Percentiles rank a stretch among this genome's conserved stretches.
Evolutionary conservation across 805 yeast genomes (phyloP).

Genomic region (Saccharomycopsis guyanensis): DNA sequence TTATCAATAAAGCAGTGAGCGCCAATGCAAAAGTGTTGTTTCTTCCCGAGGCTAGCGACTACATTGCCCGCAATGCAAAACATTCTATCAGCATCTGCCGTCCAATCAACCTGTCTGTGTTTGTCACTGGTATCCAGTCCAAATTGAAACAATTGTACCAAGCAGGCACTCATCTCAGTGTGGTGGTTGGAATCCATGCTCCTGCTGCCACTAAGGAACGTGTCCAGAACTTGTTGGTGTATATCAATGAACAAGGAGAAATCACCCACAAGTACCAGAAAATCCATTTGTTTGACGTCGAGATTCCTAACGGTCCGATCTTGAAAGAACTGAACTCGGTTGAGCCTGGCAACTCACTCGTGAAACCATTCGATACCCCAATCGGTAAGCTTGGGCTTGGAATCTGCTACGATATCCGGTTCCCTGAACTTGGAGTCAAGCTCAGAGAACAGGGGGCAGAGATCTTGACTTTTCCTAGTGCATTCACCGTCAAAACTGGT

Average conservation of each 20-base stretch:
- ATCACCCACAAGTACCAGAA: slow-evolving; percentile 70
- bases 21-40: slow-evolving; percentile 62
- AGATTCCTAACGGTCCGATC: slow-evolving; percentile 73
- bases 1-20: slow-evolving; percentile 58
- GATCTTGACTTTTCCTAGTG: slow-evolving; percentile 77
- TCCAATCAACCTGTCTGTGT: slow-evolving; percentile 36
- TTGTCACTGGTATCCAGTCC: slow-evolving; percentile 36
- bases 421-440: slow-evolving; percentile 70
- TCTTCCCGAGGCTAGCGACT: slow-evolving; percentile 92
- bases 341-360: slow-evolving; percentile 59
- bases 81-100: slow-evolving; percentile 60
- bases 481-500: slow-evolving; percentile 90
- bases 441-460: slow-evolving; percentile 67
- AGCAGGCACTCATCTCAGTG: slow-evolving; percentile 41
- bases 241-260: slow-evolving; percentile 60
- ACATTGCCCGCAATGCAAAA: slow-evolving; percentile 59
- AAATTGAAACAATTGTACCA: slow-evolving; percentile 37
- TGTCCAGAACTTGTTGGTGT: slow-evolving; percentile 65
- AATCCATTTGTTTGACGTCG: slow-evolving; percentile 84
- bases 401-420: slow-evolving; percentile 82
- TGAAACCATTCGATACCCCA: slow-evolving; percentile 50
- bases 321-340: slow-evolving; percentile 72
- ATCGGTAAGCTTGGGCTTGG: slow-evolving; percentile 61
- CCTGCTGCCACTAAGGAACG: slow-evolving; percentile 39
- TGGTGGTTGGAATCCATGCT: slow-evolving; percentile 86